Conservation (phyloP, 2,329 filamentous ascomycete species). For the Chaetomiaceae sp. region DNA sequence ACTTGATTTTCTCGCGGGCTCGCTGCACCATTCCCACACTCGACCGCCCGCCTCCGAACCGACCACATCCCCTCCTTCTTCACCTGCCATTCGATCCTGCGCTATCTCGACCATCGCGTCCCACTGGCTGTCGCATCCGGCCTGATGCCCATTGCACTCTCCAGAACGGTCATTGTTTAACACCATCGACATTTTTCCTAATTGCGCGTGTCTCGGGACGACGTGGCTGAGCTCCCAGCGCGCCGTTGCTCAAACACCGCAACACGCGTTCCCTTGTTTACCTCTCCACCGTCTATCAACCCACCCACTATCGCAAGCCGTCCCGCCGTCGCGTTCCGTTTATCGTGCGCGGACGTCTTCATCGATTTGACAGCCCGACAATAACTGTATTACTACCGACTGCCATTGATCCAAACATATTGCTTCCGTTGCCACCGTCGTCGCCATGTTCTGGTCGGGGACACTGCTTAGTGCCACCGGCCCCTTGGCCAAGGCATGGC, state of each 20-base stretch:
- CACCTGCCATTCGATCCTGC: constrained; percentile 13
- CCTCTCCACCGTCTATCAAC: constrained; percentile 15
- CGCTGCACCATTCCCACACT: background rate
- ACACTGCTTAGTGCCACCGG: constrained; percentile 94
- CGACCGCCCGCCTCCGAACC: constrained; percentile 9
- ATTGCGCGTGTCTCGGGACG: constrained; percentile 5
- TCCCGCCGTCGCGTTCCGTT: constrained; percentile 15
- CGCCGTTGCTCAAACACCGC: constrained; percentile 22
- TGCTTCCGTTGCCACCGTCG: constrained; percentile 30
- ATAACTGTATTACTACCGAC: constrained; percentile 7
- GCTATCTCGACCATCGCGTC: constrained; percentile 20
- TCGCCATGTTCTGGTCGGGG: constrained; percentile 94
- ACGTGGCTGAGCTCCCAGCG: constrained; percentile 5
- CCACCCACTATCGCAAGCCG: constrained; percentile 9
- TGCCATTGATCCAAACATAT: constrained; percentile 2
- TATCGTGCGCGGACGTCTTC: constrained; percentile 2
- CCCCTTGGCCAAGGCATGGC: constrained; percentile 94
- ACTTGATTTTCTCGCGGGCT: constrained; percentile 17
- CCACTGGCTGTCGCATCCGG: constrained; percentile 28
- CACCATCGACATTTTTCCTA: constrained; percentile 3
- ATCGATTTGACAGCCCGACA: background rate
- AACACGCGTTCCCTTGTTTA: constrained; percentile 26
- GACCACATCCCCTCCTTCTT: constrained; percentile 15
- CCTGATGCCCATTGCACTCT: constrained; percentile 17
- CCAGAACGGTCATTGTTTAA: constrained; percentile 3